A percentile compares a stretch with the other conserved stretches of the same genome.
phyloP scores from a whole-genome alignment of 228 moss, liverwort and hornwort genomes.

The Sphagnum magellanicum region DNA sequence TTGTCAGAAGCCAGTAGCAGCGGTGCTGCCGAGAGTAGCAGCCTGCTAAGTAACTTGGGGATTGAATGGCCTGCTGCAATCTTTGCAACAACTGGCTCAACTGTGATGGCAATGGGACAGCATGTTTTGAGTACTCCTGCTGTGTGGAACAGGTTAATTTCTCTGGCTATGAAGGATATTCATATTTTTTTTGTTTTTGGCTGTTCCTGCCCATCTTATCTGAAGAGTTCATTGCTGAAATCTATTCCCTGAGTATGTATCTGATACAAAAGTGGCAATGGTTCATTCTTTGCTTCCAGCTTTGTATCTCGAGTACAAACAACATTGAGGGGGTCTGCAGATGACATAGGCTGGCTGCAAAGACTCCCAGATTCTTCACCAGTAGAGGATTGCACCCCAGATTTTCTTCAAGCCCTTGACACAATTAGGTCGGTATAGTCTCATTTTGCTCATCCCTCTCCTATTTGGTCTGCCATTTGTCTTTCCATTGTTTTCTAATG shows the following conservation, averaged over 20 bases:
- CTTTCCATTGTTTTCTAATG: no score
- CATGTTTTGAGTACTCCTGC: slow-evolving; percentile 71
- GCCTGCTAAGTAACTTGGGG: slow-evolving; percentile 35
- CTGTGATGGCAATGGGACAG: slow-evolving; percentile 85
- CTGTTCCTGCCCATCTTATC: background rate
- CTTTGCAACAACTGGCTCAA: slow-evolving; percentile 70
- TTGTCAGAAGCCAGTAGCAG: slow-evolving; percentile 15
- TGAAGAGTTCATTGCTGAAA: background rate
- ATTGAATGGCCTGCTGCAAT: slow-evolving; percentile 78
- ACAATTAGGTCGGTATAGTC: slow-evolving; percentile 59
- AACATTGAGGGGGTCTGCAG: slow-evolving; percentile 82
- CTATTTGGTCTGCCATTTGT: background rate
- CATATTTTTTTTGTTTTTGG: slow-evolving; percentile 1
- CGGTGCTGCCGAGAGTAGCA: slow-evolving; percentile 14
- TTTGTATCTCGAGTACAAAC: slow-evolving; percentile 89
- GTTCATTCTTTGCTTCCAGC: slow-evolving; percentile 22
- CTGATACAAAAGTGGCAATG: background rate
- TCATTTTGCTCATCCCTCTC: slow-evolving; percentile 3
- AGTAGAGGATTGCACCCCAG: slow-evolving; percentile 72
- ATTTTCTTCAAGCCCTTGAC: slow-evolving; percentile 80
- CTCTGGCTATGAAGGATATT: background rate
- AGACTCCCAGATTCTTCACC: slow-evolving; percentile 61
- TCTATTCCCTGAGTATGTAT: background rate
- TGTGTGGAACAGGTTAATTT: slow-evolving; percentile 94
- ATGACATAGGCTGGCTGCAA: slow-evolving; percentile 93